Evolutionary conservation across 768 basidiomycete species (phyloP).

Genomic region (Mycena belliarum): DNA sequence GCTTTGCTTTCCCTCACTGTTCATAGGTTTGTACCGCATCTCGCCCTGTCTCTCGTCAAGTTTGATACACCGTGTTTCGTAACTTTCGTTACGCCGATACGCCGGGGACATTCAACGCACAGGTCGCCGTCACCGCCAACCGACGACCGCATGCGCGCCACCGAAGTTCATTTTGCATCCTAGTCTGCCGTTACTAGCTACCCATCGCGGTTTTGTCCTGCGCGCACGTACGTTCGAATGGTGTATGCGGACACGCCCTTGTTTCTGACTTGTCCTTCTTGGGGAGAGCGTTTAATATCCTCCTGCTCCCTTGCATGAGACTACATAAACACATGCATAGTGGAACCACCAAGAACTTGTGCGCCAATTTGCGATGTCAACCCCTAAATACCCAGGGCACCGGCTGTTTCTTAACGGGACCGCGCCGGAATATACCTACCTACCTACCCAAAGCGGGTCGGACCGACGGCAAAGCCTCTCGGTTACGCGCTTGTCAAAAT

Average conservation of each 20-base stretch:
- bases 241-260: slow-evolving; percentile 6
- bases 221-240: slow-evolving; percentile 33
- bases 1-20: background rate
- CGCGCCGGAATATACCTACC: background rate
- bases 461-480: background rate
- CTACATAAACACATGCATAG: no score
- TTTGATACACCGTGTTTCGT: slow-evolving; percentile 49
- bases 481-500: background rate
- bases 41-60: slow-evolving; percentile 47
- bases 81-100: slow-evolving; percentile 51
- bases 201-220: slow-evolving; percentile 33
- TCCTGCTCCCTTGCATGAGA: no score
- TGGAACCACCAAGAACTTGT: no score
- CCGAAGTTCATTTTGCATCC: slow-evolving; percentile 47
- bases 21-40: slow-evolving; percentile 47
- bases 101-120: slow-evolving; percentile 41
- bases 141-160: slow-evolving; percentile 49
- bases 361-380: no score
- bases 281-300: background rate
- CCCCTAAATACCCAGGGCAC: no score
- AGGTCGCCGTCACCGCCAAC: slow-evolving; percentile 48
- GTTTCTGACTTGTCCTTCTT: background rate
- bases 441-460: no score
- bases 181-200: slow-evolving; percentile 43
- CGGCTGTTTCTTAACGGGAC: no score